Evolutionary conservation across 139 green algal genomes (phyloP), one percentile per base, ranked within the genome.

Genomic region (Chlamydomonas schloesseri): DNA sequence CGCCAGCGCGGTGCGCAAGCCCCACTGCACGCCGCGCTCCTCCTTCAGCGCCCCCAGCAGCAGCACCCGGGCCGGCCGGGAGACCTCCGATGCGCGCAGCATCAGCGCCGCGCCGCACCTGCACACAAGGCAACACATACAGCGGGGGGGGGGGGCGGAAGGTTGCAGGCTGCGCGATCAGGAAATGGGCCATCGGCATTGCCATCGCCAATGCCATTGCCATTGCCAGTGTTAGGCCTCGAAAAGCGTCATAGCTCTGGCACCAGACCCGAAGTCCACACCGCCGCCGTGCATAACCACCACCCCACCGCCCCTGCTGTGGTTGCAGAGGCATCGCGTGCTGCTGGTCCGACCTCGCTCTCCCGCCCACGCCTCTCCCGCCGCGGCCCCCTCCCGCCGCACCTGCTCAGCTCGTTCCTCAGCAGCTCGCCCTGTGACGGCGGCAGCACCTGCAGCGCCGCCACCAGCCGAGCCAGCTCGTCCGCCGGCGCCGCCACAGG

Each of bases 401-500:
- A 76, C 15, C 37, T 21, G 37, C 37, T 10, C 17, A 75, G 65
- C 10, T 15, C 46, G 23, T 55, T 42, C 55, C 37, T 50, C 21
- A n/a, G 77, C 36, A 73, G 37, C 37, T 73, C 36, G 20, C 2
- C 26, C 62, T 34, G 17, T 18, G 24, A 33, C 23, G 15, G 1
- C 17, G 62, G 46, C 62, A 83, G 37, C 28, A 37, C 77, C 29
- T 28, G 36, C 64, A 84, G n/a, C 20, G 64, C 64, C 9, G 64
- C 64, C 46, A 84, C 78, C 46, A 84, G 46, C 20, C 64, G 42
- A 0, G 34, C 78, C 78, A 84, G 46, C 10, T 84, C 78, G 46
- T 84, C 78, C 46, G 78, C 78, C 14, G 78, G 64, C 29, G 64
- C 26, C n/a, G 9, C 47, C 37, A 24, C 55, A 24, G 55, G 18